These are phyloP conservation scores for Theileria orientalis DNA, from an alignment of 169 alveolate species.

Conservation along the genomic window DNA sequence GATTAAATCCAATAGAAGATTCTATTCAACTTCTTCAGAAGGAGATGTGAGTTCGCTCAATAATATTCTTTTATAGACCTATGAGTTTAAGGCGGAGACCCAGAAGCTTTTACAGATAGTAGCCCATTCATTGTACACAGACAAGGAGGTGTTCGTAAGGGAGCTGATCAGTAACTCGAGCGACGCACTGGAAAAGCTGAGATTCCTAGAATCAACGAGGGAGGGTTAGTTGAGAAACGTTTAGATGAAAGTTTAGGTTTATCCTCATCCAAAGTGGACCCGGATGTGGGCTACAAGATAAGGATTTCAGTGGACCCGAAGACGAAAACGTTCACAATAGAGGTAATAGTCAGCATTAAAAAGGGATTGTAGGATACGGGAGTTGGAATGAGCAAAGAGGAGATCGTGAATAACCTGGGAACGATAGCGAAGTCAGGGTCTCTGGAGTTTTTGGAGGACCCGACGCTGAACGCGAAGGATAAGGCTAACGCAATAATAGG, in stretches of 20 bases:
- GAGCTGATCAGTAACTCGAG: conserved; percentile 98
- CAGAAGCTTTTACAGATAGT: conserved; percentile 93
- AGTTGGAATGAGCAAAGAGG: conserved; percentile 94
- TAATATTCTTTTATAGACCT: conserved; percentile 12
- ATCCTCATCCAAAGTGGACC: conserved; percentile 37
- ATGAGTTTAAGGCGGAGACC: conserved; percentile 93
- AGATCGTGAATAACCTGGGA: conserved; percentile 91
- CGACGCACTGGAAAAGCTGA: conserved; percentile 98
- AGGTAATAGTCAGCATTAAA: conserved; percentile 20
- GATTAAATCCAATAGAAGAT: neutral
- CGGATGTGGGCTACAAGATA: conserved; percentile 52
- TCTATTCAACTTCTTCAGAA: conserved; percentile 23
- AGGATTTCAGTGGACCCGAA: conserved; percentile 41
- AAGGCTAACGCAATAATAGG: conserved; percentile 84
- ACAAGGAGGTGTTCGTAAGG: conserved; percentile 94
- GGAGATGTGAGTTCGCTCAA: conserved; percentile 17
- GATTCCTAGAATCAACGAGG: conserved; percentile 78
- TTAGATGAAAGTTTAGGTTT: conserved; percentile 7
- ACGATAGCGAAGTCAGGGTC: conserved; percentile 99
- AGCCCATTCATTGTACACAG: conserved; percentile 94
- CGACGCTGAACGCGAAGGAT: conserved; percentile 53
- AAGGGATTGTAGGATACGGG: conserved; percentile 90
- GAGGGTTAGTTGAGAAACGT: conserved; percentile 14
- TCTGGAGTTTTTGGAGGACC: conserved; percentile 80
- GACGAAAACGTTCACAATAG: conserved; percentile 60